Evolutionary conservation across 2,329 filamentous ascomycete species (phyloP).

Genomic region (Diplocarpon rosae): DNA sequence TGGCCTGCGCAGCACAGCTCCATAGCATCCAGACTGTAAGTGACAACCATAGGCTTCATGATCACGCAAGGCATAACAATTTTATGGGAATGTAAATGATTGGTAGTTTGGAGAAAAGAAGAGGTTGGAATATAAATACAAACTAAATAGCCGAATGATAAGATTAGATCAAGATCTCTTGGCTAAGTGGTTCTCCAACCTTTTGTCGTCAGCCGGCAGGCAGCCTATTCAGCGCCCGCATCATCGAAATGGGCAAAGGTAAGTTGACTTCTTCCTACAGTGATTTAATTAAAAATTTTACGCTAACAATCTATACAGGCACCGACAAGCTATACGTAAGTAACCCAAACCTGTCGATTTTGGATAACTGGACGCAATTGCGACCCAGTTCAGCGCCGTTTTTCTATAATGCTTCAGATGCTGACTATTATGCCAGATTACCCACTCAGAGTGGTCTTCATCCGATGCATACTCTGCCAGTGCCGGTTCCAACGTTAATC

Average conservation of each 20-base stretch:
- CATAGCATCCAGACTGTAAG: no score
- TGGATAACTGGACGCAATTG: not conserved
- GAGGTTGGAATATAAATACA: not conserved
- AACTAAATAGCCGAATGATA: constrained; percentile 3
- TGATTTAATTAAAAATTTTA: not conserved
- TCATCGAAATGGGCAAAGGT: constrained; percentile 24
- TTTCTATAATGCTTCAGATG: not conserved
- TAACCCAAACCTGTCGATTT: not conserved
- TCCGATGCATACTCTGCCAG: constrained; percentile 79
- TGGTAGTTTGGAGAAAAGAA: no score
- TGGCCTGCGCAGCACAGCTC: no score
- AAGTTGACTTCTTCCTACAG: constrained; percentile 2
- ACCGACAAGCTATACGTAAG: constrained; percentile 41
- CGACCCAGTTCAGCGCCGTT: not conserved
- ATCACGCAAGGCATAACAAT: no score
- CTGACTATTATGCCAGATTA: constrained; percentile 49
- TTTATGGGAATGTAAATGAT: no score
- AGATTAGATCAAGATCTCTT: constrained; percentile 9
- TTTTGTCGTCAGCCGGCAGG: not conserved
- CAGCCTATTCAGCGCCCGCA: no score
- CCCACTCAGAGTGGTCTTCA: constrained; percentile 95
- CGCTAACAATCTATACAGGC: constrained; percentile 22
- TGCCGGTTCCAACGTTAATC: constrained; percentile 56
- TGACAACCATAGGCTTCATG: no score
- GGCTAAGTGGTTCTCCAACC: not conserved